Conservation (phyloP, 139 green algal genomes). For the Chlamydomonas eustigma region DNA sequence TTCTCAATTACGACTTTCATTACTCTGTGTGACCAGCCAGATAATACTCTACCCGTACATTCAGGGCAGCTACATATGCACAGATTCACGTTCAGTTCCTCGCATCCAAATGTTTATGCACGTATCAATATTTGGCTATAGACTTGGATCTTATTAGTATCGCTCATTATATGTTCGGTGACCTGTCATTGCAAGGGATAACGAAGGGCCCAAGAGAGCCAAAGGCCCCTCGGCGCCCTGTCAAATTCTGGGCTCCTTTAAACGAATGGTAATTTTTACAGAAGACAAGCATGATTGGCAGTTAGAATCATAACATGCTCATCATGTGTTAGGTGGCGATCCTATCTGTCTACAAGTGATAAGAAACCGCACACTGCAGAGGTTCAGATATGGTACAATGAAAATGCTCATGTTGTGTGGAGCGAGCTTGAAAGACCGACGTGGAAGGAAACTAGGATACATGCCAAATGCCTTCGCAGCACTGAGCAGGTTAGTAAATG, state of each 20-base stretch:
- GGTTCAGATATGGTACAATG: not conserved
- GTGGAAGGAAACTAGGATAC: slow-evolving; percentile 6
- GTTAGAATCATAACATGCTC: not conserved
- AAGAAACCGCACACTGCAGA: not conserved
- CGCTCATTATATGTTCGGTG: too few relatives aligned
- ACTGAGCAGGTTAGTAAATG: not conserved
- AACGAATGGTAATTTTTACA: not conserved
- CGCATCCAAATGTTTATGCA: too few relatives aligned
- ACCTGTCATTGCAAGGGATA: not conserved
- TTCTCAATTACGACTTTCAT: too few relatives aligned
- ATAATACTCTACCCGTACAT: too few relatives aligned
- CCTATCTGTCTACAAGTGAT: not conserved
- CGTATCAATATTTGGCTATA: too few relatives aligned
- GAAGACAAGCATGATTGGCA: not conserved
- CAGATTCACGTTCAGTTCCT: too few relatives aligned
- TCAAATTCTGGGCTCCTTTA: slow-evolving; percentile 2
- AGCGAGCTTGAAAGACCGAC: not conserved
- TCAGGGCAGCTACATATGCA: too few relatives aligned
- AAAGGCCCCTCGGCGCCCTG: not conserved
- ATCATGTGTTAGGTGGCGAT: not conserved
- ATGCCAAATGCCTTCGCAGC: slow-evolving; percentile 9
- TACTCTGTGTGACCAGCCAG: too few relatives aligned
- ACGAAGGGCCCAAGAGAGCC: not conserved
- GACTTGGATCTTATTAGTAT: too few relatives aligned
- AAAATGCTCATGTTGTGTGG: not conserved